Evolutionary conservation across 306 rosid genomes (phyloP).

Genomic region (Potentilla sterilis): DNA sequence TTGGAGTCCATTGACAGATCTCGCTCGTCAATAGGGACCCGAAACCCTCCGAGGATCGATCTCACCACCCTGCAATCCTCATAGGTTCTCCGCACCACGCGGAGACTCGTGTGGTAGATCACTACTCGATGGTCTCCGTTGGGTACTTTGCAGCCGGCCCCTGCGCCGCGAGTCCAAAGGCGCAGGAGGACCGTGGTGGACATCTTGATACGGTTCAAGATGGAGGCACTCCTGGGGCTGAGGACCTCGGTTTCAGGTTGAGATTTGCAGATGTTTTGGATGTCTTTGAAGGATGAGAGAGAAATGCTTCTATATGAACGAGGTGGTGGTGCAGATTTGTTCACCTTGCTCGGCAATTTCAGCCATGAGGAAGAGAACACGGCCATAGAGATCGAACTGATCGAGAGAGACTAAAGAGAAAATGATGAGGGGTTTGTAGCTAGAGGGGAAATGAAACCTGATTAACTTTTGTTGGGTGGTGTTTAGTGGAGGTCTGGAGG

Average conservation of each 20-base stretch:
- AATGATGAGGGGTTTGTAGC: neutral
- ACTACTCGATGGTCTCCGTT: constrained; percentile 49
- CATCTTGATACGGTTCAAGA: constrained; percentile 54
- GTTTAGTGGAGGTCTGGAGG: neutral
- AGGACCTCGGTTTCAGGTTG: constrained; percentile 24
- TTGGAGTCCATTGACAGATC: constrained; percentile 69
- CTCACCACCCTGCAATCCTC: constrained; percentile 63
- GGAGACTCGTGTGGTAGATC: constrained; percentile 77
- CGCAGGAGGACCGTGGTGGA: constrained; percentile 51
- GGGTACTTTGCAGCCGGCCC: constrained; percentile 11
- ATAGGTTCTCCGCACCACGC: constrained; percentile 76
- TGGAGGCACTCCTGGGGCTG: constrained; percentile 54
- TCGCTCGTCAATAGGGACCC: constrained; percentile 69
- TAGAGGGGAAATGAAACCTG: neutral
- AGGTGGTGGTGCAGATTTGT: constrained; percentile 26
- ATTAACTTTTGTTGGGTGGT: neutral
- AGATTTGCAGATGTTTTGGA: constrained; percentile 47
- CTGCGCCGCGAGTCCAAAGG: constrained; percentile 26
- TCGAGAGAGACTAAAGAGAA: neutral
- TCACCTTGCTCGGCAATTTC: constrained; percentile 53
- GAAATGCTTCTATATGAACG: constrained; percentile 24
- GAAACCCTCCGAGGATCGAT: constrained; percentile 58
- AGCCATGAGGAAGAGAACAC: constrained; percentile 83
- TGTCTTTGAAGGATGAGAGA: constrained; percentile 72
- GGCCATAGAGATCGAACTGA: neutral